Evolutionary conservation across 768 basidiomycete genomes (phyloP), one percentile per base, ranked within the genome.

Genomic region (Steccherinum ochraceum): DNA sequence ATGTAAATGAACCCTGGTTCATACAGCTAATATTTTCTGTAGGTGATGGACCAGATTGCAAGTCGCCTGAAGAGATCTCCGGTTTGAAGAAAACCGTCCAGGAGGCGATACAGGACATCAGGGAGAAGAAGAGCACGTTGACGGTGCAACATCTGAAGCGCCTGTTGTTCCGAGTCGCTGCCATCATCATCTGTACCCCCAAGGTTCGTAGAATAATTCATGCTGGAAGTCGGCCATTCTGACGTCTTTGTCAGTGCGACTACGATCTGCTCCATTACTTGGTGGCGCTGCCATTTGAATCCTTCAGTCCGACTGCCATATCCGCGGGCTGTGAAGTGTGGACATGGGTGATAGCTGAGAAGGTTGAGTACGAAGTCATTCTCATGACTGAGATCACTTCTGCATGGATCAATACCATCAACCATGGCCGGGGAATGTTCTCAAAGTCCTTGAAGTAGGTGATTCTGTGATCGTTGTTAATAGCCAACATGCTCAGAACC

Each of bases 281-380:
- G 21, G 93, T 98, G 5, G 74, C 78, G 26, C 67, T 98, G 16
- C 96, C 96, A 0, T 89, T 98, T 59, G 86, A 89, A 50, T 84
- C 89, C 2, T 91, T 91, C 55, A 93, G 89, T 1, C 91, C 93
- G 1, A 72, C 89, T 3, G 83, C 93, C 1, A 81, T 97, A 51
- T 78, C 89, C 13, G 81, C 89, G 1, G 94, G 91, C 0, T 84
- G 93, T 40, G 93, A 98, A 62, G 86, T 87, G 10, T 98, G 96
- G 96, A 92, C 88, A 2, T 97, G 94, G 94, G 77, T 96, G 0
- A 86, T 96, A 48, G 82, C 89, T 12, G 89, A 95, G 63, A 81
- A 89, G 52, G 84, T 89, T 0, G 78, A 79, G 44, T 72, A 87
- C 11, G 94, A 97, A 66, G 80, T 93, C 45, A 81, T 84, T 2